Evolutionary conservation across 2,329 filamentous ascomycete species (phyloP).

Genomic region (Pestalotiopsis sp.): DNA sequence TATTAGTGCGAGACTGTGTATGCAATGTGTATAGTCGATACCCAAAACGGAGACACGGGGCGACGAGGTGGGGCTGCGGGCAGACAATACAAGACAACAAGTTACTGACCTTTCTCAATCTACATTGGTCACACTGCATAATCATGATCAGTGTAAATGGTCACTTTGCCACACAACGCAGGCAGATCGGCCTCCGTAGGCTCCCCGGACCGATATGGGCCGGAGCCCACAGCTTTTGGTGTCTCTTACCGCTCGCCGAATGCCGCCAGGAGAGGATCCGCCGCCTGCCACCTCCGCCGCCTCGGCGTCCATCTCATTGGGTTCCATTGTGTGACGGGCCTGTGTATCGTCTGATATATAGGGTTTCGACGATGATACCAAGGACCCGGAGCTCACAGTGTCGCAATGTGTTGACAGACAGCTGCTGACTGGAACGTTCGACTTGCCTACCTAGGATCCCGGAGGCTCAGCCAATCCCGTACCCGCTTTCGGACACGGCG

Average conservation of each 20-base stretch:
- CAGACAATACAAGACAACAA: conserved; percentile 3
- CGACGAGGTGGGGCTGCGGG: conserved; percentile 1
- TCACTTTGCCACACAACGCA: conserved; percentile 1
- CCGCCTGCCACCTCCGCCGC: conserved; percentile 29
- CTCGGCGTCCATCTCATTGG: conserved; percentile 25
- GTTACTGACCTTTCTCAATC: conserved; percentile 37
- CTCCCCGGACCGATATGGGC: conserved; percentile 31
- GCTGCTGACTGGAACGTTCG: not conserved
- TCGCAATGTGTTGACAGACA: not conserved
- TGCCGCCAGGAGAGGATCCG: conserved; percentile 36
- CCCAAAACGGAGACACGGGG: not conserved
- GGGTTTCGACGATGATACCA: no score
- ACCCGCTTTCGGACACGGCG: conserved; percentile 20
- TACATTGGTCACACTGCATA: conserved; percentile 41
- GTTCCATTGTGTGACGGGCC: not conserved
- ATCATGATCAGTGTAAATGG: conserved; percentile 25
- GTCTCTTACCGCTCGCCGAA: conserved; percentile 40
- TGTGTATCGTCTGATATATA: not conserved
- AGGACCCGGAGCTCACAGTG: not conserved
- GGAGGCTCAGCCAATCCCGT: not conserved
- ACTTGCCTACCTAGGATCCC: not conserved
- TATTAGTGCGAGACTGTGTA: conserved; percentile 6
- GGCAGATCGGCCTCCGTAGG: conserved; percentile 41
- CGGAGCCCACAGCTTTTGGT: conserved; percentile 16
- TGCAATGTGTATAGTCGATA: not conserved